These are phyloP conservation scores for Trapa incisa DNA, from an alignment of 345 rosid genomes.

Conservation along the genomic window DNA sequence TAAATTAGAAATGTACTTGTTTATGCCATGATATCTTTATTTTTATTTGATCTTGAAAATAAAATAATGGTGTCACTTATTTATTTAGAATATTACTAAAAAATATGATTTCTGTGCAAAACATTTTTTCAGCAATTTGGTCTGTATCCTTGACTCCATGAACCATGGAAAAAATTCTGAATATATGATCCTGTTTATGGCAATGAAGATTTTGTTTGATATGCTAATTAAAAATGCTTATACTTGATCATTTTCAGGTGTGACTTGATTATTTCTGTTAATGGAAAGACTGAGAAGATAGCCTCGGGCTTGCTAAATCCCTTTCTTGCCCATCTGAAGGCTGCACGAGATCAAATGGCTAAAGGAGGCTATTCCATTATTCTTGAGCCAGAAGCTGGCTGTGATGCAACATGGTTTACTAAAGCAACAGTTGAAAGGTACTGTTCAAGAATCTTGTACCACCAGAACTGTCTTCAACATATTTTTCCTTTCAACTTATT, in stretches of 20 bases:
- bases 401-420: constrained; percentile 69
- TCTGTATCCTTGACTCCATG: not conserved
- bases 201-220: not conserved
- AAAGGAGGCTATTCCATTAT: constrained; percentile 87
- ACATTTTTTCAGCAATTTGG: not conserved
- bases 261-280: constrained; percentile 68
- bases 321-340: constrained; percentile 76
- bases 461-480: not conserved
- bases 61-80: not conserved
- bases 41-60: not conserved
- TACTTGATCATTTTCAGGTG: constrained; percentile 35
- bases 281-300: constrained; percentile 72
- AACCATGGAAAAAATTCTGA: not conserved
- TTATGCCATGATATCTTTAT: not conserved
- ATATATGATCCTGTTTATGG: too few relatives aligned
- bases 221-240: not conserved
- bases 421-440: constrained; percentile 77
- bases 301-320: constrained; percentile 88
- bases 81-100: not conserved
- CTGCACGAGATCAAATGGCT: constrained; percentile 66
- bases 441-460: not conserved
- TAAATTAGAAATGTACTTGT: not conserved
- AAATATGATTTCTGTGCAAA: not conserved
- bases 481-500: not conserved
- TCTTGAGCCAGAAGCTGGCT: constrained; percentile 51